Conservation (phyloP, 108 stramenopile species). For the Aurantiochytrium sp. region DNA sequence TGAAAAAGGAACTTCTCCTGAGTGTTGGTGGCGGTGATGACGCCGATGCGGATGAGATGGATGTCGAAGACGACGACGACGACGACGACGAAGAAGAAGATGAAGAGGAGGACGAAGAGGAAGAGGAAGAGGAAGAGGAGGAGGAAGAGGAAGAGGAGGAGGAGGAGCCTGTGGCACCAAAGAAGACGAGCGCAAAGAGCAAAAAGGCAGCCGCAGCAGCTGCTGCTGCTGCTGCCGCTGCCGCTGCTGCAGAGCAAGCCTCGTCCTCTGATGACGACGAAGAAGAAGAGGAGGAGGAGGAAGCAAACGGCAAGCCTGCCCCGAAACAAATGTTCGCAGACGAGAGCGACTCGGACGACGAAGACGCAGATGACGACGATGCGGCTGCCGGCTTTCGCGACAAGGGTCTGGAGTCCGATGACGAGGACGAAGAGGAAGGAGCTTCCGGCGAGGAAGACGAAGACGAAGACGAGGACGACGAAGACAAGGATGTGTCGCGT, state of each 20-base stretch:
- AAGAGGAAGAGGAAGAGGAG: neutral
- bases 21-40: neutral
- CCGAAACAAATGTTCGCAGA: slow-evolving; percentile 11
- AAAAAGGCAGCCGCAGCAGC: too few relatives aligned
- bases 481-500: slow-evolving; percentile 65
- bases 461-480: slow-evolving; percentile 64
- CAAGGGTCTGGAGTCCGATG: slow-evolving; percentile 18
- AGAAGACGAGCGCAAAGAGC: too few relatives aligned
- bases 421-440: slow-evolving; percentile 51
- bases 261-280: neutral
- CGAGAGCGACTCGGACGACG: neutral
- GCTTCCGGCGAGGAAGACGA: slow-evolving; percentile 41
- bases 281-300: neutral
- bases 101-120: neutral
- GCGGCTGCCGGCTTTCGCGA: neutral
- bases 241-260: too few relatives aligned
- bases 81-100: neutral
- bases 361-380: neutral
- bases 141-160: neutral
- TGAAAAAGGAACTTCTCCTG: neutral
- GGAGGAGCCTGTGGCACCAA: neutral
- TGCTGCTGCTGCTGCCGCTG: too few relatives aligned
- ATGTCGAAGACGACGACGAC: neutral
- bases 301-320: neutral
- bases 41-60: neutral